Evolutionary conservation across 202 grass and related monocot species (phyloP).

Genomic region (Dendrocalamus latiflorus): DNA sequence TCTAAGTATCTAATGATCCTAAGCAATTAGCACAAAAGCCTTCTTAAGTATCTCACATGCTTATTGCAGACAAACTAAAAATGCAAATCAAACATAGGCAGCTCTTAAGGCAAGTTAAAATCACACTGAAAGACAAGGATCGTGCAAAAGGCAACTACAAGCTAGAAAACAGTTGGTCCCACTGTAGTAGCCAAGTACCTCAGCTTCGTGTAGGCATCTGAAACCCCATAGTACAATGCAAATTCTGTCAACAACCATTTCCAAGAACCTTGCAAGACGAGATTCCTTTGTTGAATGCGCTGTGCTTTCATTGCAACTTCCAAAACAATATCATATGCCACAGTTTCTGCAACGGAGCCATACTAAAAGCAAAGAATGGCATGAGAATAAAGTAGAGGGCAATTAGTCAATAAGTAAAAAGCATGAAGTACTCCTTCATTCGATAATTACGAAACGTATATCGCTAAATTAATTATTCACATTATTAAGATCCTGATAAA

Average conservation of each 20-base stretch:
- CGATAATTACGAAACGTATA: background rate
- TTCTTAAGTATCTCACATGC: background rate
- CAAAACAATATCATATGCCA: conserved; percentile 88
- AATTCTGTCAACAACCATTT: conserved; percentile 98
- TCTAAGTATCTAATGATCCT: background rate
- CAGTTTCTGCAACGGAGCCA: conserved; percentile 97
- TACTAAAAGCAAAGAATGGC: conserved; percentile 57
- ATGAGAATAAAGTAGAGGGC: conserved; percentile 21
- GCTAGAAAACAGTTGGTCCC: background rate
- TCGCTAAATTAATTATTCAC: background rate
- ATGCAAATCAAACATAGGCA: background rate
- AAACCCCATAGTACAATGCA: too few species aligned
- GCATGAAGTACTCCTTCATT: conserved; percentile 1
- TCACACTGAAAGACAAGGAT: background rate
- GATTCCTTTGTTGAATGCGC: conserved; percentile 74
- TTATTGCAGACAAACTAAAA: background rate
- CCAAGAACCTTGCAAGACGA: conserved; percentile 83
- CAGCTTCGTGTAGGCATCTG: conserved; percentile 84
- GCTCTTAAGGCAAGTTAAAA: background rate
- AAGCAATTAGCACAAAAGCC: background rate
- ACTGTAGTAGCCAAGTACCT: conserved; percentile 50
- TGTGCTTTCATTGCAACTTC: conserved; percentile 98
- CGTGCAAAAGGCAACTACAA: background rate
- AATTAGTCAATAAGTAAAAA: conserved; percentile 18
- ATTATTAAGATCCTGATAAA: background rate